phyloP scores from a whole-genome alignment of 2,329 filamentous ascomycete species.

The Botrytis porri region DNA sequence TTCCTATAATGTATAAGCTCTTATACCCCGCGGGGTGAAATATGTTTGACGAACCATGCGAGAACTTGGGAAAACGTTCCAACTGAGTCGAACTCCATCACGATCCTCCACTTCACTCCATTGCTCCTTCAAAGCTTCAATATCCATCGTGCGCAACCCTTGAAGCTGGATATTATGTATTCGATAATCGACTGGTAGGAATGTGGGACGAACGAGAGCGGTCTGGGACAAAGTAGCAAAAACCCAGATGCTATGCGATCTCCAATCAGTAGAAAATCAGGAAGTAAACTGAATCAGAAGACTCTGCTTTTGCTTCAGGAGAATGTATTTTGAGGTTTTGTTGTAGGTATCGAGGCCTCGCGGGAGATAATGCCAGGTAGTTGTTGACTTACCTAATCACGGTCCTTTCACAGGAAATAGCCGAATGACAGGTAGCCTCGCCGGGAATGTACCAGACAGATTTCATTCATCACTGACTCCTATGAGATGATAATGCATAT shows the following conservation, averaged over 20 bases:
- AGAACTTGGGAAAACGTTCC: slow-evolving; percentile 98
- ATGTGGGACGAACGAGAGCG: background rate
- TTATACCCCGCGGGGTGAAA: slow-evolving; percentile 22
- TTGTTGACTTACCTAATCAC: slow-evolving; percentile 19
- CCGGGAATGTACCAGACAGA: background rate
- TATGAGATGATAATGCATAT: background rate
- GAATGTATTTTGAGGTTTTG: slow-evolving; percentile 5
- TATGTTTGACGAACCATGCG: slow-evolving; percentile 69
- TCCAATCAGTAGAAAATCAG: background rate
- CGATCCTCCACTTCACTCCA: slow-evolving; percentile 80
- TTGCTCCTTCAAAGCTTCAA: slow-evolving; percentile 37
- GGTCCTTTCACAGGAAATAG: slow-evolving; percentile 10
- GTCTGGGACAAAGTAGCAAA: background rate
- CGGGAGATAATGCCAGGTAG: slow-evolving; percentile 22
- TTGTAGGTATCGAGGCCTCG: background rate
- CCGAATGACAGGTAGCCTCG: slow-evolving; percentile 18
- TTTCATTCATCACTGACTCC: background rate
- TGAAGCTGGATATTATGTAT: slow-evolving; percentile 3
- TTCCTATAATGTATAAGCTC: slow-evolving; percentile 58
- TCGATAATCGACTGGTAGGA: background rate
- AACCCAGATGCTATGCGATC: background rate
- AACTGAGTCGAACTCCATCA: slow-evolving; percentile 92
- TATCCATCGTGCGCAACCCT: slow-evolving; percentile 32
- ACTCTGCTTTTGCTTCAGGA: background rate
- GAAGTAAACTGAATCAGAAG: background rate